Evolutionary conservation across 2,329 filamentous ascomycete species (phyloP).

Genomic region (Microthyrium microscopicum): DNA sequence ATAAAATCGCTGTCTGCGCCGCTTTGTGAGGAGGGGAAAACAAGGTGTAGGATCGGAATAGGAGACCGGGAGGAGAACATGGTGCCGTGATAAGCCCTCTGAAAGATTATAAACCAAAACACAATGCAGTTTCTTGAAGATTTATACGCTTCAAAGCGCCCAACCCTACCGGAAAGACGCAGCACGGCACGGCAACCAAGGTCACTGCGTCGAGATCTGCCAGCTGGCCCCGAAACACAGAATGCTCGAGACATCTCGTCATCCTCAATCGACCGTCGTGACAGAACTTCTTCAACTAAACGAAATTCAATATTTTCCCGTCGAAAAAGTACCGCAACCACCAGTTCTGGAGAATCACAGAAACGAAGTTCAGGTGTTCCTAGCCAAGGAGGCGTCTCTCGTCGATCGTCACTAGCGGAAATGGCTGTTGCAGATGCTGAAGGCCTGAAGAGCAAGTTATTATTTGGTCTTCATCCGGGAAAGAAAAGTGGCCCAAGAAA

Average conservation of each 20-base stretch:
- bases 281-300: neutral
- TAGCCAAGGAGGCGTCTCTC: neutral
- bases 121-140: neutral
- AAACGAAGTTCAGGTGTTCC: neutral
- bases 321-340: conserved; percentile 5
- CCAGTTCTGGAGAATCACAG: neutral
- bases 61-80: too few species aligned
- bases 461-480: conserved; percentile 3
- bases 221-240: neutral
- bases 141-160: neutral
- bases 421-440: conserved; percentile 2
- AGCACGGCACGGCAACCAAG: neutral
- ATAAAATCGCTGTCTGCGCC: too few species aligned
- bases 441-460: conserved; percentile 1
- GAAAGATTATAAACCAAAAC: too few species aligned
- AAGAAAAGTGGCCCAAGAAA: neutral
- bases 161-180: neutral
- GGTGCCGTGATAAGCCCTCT: too few species aligned
- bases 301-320: conserved; percentile 5
- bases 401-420: conserved; percentile 1
- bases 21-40: too few species aligned
- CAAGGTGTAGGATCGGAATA: too few species aligned
- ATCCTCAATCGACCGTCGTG: too few species aligned
- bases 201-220: neutral
- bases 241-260: conserved; percentile 3